Conservation (phyloP, 2,329 filamentous ascomycete genomes). For the Aspergillus proliferans region DNA sequence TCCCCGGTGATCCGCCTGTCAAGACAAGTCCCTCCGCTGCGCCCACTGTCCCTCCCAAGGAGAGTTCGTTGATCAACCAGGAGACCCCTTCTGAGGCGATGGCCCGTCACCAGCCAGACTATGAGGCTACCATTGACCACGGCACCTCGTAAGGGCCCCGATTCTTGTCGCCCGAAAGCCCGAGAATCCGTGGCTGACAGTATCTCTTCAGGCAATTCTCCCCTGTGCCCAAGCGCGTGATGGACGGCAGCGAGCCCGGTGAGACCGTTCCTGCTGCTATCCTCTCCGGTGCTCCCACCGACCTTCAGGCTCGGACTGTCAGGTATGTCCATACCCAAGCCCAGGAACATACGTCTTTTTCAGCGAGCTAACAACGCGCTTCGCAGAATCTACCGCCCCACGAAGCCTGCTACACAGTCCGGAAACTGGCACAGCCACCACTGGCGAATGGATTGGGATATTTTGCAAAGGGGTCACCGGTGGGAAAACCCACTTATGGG, state of each 20-base stretch:
- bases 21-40: conserved; percentile 44
- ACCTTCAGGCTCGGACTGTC: conserved; percentile 88
- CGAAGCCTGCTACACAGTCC: conserved; percentile 95
- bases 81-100: conserved; percentile 46
- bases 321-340: conserved; percentile 54
- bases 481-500: conserved; percentile 99
- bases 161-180: neutral
- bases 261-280: conserved; percentile 73
- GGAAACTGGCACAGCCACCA: conserved; percentile 75
- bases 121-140: conserved; percentile 73
- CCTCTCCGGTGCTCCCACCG: conserved; percentile 84
- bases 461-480: conserved; percentile 81
- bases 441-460: conserved; percentile 99
- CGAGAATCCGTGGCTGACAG: conserved; percentile 20
- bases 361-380: neutral
- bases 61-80: conserved; percentile 45
- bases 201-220: conserved; percentile 65
- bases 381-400: conserved; percentile 76
- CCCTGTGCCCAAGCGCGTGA: conserved; percentile 78
- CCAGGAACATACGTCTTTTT: conserved; percentile 1
- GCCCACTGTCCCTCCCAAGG: conserved; percentile 32
- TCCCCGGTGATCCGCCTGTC: conserved; percentile 49
- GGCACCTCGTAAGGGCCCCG: conserved; percentile 69
- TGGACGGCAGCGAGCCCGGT: conserved; percentile 81
- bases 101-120: conserved; percentile 69